These are phyloP conservation scores for Fusarium nygamai DNA, from an alignment of 2,329 filamentous ascomycete species.

Conservation along the genomic window DNA sequence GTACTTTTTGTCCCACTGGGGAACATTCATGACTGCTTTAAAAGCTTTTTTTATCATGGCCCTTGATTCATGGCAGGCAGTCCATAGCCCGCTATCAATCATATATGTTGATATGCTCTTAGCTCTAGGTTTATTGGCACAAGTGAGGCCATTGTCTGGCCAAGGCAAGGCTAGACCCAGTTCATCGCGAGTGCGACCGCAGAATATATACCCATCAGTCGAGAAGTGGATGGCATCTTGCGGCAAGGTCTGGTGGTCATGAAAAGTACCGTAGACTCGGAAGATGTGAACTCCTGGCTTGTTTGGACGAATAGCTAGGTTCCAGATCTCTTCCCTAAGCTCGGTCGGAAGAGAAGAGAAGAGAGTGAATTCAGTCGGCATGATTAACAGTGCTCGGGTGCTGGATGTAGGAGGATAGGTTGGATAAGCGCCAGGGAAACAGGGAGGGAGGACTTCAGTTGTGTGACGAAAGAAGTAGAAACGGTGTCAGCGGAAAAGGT, in stretches of 20 bases:
- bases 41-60: not conserved
- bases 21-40: not conserved
- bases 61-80: slow-evolving; percentile 3
- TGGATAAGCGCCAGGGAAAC: not conserved
- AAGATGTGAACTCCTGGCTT: not conserved
- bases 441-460: not conserved
- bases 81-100: slow-evolving; percentile 5
- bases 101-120: not conserved
- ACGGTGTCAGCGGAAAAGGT: not conserved
- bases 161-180: not conserved
- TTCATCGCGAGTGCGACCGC: not conserved
- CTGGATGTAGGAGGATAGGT: accelerated
- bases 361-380: not conserved
- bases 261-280: not conserved
- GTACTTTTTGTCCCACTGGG: too few relatives aligned
- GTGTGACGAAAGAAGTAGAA: not conserved
- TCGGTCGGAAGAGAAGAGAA: not conserved
- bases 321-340: not conserved
- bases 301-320: not conserved
- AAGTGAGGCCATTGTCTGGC: not conserved
- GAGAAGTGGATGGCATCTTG: too few relatives aligned
- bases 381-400: not conserved
- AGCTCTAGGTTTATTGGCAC: not conserved
- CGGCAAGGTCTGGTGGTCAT: too few relatives aligned
- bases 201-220: too few relatives aligned